Evolutionary conservation across 306 rosid genomes (phyloP), one percentile per base, ranked within the genome.

Genomic region (Citrullus colocynthis): DNA sequence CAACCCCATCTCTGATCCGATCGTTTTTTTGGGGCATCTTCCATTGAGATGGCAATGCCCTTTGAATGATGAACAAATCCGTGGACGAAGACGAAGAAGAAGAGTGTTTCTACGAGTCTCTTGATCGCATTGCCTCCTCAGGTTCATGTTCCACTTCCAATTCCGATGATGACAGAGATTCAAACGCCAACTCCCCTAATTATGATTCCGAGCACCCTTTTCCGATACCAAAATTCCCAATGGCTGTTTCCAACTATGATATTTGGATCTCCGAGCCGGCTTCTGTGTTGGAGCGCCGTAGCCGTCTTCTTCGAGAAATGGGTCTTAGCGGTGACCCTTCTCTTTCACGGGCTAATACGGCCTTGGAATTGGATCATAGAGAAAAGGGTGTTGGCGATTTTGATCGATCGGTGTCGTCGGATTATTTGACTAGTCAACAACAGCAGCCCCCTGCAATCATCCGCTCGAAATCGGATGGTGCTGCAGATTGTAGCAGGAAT

Each of bases 181-280:
- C 88, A 77, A 36, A 28, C 34, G 39, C 51, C 39, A 20, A 70
- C 58, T 83, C 91, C 32, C 79, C 96, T 58, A 81, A 83, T 83
- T 85, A 88, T 85, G 93, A 76, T 78, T 62, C 85, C 21, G 80
- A 34, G 72, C 79, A 51, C 28, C 83, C 78, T 5, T 87, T 87
- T 49, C 84, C 84, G 2, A 77, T 85, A 9, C 95, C 87, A 48
- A 90, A 83, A 77, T 90, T 90, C 85, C 97, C 93, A 15, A 74
- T 79, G 78, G 87, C 82, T 41, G 84, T 80, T 42, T 81, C 85
- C 87, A 85, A 88, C 63, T 95, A 92, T 85, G 98, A 92, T 41
- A 69, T 95, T 24, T 95, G 99, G 99, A 90, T 89, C 96, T 89
- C 97, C 81, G 92, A 92, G 78, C 97, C 98, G 1, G 87, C 93